Percentiles rank a stretch among this genome's conserved stretches.
phyloP scores from a whole-genome alignment of 495 filamentous ascomycete species.

The Aspergillus cristatus region DNA sequence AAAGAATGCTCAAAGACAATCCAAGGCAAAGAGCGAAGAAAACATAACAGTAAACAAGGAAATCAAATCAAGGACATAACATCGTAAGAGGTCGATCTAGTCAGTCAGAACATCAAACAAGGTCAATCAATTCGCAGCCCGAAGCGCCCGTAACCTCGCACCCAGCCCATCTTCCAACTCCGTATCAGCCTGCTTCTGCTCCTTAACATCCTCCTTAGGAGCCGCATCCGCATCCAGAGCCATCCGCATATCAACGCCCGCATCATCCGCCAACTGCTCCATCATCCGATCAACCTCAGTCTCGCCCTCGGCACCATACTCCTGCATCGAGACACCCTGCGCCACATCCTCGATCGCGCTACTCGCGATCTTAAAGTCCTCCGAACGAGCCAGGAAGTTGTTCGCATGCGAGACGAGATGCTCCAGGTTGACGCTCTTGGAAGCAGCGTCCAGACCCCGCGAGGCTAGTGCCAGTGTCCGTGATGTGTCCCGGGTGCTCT shows the following conservation, averaged over 20 bases:
- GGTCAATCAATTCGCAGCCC: constrained; percentile 24
- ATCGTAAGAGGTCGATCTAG: background rate
- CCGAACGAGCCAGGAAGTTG: constrained; percentile 36
- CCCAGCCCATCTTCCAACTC: constrained; percentile 38
- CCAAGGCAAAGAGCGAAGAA: too few relatives aligned
- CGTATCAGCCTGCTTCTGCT: constrained; percentile 21
- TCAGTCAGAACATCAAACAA: background rate
- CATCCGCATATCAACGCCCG: constrained; percentile 35
- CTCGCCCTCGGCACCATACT: constrained; percentile 39
- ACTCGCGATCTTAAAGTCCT: constrained; percentile 41
- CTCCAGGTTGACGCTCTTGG: constrained; percentile 37
- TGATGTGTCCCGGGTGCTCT: constrained; percentile 39
- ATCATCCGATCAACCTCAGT: constrained; percentile 38
- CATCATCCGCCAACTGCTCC: constrained; percentile 41
- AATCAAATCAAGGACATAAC: background rate
- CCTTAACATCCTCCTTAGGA: constrained; percentile 32
- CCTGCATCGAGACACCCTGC: constrained; percentile 37
- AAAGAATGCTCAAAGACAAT: background rate
- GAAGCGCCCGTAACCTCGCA: constrained; percentile 32
- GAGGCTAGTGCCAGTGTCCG: constrained; percentile 35
- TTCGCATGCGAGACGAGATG: constrained; percentile 36
- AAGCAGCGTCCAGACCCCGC: constrained; percentile 35
- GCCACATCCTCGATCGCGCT: constrained; percentile 40
- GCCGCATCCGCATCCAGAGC: constrained; percentile 30
- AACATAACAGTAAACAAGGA: background rate